Base-by-base conservation (phyloP, 257 asterid species). In the Cinchona pubescens region DNA sequence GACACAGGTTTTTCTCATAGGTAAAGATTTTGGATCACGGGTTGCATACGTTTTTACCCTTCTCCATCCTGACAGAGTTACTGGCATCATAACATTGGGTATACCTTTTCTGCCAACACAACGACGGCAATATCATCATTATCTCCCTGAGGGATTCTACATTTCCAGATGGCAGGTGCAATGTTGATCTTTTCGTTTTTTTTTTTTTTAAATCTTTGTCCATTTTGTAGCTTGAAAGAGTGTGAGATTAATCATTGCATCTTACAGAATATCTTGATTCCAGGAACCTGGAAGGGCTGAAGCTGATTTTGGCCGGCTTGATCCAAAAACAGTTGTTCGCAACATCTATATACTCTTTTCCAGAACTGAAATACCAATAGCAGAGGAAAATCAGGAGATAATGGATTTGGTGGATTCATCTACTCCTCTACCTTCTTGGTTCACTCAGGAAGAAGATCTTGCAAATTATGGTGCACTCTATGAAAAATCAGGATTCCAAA, bases 281-380 rank as follows among this genome's bases (percentile, higher is more conserved):
- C n/a, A 43, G 88, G 88, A 88, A 58, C 86, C 87, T 29, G 90
- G 90, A 80, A 78, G 87, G 71, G 86, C 90, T 30, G 92, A 88
- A 80, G 82, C 85, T 49, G 90, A 88, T 76, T 88, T 88, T 73
- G 88, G 77, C 7, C 71, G 92, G 4, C 75, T 84, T 76, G 84
- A 86, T 77, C 76, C 62, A 15, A 88, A 86, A 72, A 82, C 87
- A 1, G 87, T 86, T 71, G 64, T 88, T 23, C 80, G 83, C 73
- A 88, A 88, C 71, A 86, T 88, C 7, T 86, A 88, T 73, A 82
- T 88, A 42, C 68, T 84, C 77, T 88, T 86, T 79, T 82, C 87
- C 14, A 76, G 80, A 43, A 77, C 80, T 75, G 92, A 88, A 53
- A 75, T 86, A 72, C 90, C 85, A 21, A 69, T 72, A 60, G 88